Conservation (phyloP, 2,329 filamentous ascomycete genomes). For the Apiospora rasikravindrae region DNA sequence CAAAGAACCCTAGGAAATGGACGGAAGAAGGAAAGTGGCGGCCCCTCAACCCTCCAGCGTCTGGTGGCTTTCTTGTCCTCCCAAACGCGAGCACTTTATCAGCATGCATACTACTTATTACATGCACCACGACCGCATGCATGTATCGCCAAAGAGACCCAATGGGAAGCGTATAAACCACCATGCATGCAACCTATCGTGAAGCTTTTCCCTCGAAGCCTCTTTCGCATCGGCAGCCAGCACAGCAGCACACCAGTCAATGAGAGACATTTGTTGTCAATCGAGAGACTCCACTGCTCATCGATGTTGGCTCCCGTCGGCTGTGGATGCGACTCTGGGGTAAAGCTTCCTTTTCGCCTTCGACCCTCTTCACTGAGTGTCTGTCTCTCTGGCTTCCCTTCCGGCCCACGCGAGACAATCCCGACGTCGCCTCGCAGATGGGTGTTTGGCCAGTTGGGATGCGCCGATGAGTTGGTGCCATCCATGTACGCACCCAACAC, state of each 20-base stretch:
- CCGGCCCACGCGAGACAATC: conserved; percentile 7
- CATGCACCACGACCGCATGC: background rate
- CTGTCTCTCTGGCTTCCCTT: background rate
- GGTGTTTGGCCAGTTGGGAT: background rate
- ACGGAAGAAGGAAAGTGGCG: background rate
- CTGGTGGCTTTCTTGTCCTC: background rate
- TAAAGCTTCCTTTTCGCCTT: background rate
- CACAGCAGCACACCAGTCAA: background rate
- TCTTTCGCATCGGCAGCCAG: background rate
- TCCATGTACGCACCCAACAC: background rate
- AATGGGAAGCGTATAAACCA: background rate
- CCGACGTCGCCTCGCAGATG: conserved; percentile 1
- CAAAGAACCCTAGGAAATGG: background rate
- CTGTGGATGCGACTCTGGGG: conserved; percentile 10
- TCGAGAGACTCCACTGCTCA: background rate
- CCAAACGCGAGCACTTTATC: conserved; percentile 8
- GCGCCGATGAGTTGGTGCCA: background rate
- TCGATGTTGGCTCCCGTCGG: background rate
- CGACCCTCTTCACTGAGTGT: background rate
- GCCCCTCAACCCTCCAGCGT: background rate
- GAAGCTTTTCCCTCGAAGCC: background rate
- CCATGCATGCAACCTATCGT: conserved; percentile 3
- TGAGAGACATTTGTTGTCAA: conserved; percentile 1
- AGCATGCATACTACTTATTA: background rate
- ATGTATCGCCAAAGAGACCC: background rate